Conservation (phyloP, 139 green algal genomes). For the Tetradesmus obliquus region DNA sequence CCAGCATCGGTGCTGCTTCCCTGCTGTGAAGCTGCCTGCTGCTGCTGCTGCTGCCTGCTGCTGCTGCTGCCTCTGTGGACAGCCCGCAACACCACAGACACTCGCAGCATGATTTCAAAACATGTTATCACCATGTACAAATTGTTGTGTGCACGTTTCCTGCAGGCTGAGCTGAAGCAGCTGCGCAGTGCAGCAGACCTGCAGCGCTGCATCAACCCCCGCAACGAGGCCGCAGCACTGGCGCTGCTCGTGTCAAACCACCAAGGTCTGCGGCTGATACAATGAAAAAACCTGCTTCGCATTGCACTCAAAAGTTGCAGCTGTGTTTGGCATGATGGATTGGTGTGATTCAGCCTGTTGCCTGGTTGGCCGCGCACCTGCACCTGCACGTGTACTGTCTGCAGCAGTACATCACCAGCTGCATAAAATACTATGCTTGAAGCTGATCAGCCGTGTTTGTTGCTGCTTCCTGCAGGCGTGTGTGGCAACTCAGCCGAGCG, state of each 20-base stretch:
- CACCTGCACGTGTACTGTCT: neutral
- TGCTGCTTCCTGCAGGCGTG: neutral
- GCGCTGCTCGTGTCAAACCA: conserved; percentile 63
- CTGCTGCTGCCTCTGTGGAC: neutral
- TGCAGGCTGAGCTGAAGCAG: conserved; percentile 20
- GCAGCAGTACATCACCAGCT: neutral
- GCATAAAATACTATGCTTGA: neutral
- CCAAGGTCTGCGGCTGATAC: neutral
- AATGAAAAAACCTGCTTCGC: neutral
- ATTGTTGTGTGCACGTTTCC: neutral
- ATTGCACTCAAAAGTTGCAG: neutral
- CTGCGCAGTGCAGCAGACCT: conserved; percentile 47
- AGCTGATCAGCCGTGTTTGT: neutral
- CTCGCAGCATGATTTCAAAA: neutral
- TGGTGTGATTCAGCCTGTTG: neutral
- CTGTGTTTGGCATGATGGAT: neutral
- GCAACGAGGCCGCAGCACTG: conserved; percentile 77
- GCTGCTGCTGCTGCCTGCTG: neutral
- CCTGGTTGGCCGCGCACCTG: neutral
- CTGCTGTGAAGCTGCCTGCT: neutral
- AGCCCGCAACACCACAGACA: neutral
- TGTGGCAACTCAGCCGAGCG: conserved; percentile 18
- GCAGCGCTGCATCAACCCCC: conserved; percentile 53
- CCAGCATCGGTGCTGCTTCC: neutral
- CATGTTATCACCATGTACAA: no score